These are phyloP conservation scores for Ensete ventricosum DNA, from an alignment of 176 grass and related monocot species.

Conservation along the genomic window DNA sequence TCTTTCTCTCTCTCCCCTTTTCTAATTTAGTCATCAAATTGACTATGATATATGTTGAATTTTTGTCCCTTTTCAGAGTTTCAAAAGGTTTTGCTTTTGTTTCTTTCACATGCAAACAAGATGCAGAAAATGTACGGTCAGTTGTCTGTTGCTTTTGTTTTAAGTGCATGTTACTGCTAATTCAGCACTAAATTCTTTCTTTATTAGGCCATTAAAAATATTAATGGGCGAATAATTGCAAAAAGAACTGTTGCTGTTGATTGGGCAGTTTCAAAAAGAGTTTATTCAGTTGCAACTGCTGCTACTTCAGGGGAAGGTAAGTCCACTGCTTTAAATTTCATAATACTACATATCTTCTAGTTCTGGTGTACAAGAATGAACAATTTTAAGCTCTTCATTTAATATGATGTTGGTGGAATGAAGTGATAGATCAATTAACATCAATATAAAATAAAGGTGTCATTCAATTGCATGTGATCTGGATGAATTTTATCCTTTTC, in stretches of 20 bases:
- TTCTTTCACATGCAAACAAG: constrained; percentile 87
- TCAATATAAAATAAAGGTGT: neutral
- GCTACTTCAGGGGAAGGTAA: constrained; percentile 50
- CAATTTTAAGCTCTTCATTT: neutral
- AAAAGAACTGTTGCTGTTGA: constrained; percentile 94
- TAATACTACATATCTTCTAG: neutral
- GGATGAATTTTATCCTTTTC: neutral
- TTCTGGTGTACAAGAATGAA: neutral
- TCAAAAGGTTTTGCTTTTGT: constrained; percentile 99
- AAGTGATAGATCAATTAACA: neutral
- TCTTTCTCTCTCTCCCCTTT: constrained; percentile 6
- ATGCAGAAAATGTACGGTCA: constrained; percentile 87
- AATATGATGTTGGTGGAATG: neutral
- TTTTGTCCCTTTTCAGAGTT: constrained; percentile 37
- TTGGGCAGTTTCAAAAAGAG: constrained; percentile 86
- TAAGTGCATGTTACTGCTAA: constrained; percentile 23
- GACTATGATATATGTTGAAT: constrained; percentile 2
- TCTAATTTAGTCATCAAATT: constrained; percentile 3
- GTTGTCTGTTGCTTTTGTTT: constrained; percentile 18
- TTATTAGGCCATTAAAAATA: constrained; percentile 73
- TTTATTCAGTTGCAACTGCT: constrained; percentile 63
- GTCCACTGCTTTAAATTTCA: neutral
- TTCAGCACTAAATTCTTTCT: constrained; percentile 15
- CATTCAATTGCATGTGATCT: neutral
- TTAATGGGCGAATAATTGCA: constrained; percentile 63